Percentiles rank a stretch among this genome's conserved stretches.
These are phyloP conservation scores for Eragrostis curvula DNA, from an alignment of 176 grass and related monocot species.

Conservation along the genomic window DNA sequence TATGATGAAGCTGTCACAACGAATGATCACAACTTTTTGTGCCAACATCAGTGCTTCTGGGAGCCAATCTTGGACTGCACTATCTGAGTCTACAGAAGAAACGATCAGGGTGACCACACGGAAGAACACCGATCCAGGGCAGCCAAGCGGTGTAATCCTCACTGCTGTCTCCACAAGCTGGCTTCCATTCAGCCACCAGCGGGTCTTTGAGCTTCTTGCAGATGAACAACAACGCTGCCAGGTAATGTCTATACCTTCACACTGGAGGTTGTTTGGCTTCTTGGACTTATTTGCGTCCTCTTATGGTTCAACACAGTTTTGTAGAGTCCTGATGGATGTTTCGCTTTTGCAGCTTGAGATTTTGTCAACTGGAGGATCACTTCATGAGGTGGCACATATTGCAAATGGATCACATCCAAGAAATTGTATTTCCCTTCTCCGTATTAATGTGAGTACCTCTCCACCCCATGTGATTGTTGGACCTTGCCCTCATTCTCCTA, in stretches of 20 bases:
- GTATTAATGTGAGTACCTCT: constrained; percentile 80
- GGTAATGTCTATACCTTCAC: constrained; percentile 47
- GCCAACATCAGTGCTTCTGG: constrained; percentile 66
- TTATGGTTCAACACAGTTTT: not conserved
- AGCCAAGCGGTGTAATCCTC: constrained; percentile 91
- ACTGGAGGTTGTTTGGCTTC: not conserved
- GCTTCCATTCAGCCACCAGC: constrained; percentile 84
- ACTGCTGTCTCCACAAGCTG: constrained; percentile 90
- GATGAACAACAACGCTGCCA: constrained; percentile 92
- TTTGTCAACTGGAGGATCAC: constrained; percentile 81
- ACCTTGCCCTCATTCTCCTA: not conserved
- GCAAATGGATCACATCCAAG: constrained; percentile 96
- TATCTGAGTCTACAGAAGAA: constrained; percentile 79
- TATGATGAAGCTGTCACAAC: constrained; percentile 92
- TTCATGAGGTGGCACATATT: constrained; percentile 97
- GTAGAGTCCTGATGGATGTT: constrained; percentile 18
- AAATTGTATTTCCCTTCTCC: constrained; percentile 93
- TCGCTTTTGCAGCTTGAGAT: constrained; percentile 77
- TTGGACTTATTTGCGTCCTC: not conserved
- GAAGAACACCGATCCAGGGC: constrained; percentile 82
- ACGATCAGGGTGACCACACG: constrained; percentile 79
- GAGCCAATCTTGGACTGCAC: constrained; percentile 83
- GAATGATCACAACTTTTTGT: constrained; percentile 87
- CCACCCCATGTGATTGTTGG: not conserved
- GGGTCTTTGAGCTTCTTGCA: constrained; percentile 91